Evolutionary conservation across 805 yeast genomes (phyloP).

Genomic region (Saccharomycopsis guyanensis): DNA sequence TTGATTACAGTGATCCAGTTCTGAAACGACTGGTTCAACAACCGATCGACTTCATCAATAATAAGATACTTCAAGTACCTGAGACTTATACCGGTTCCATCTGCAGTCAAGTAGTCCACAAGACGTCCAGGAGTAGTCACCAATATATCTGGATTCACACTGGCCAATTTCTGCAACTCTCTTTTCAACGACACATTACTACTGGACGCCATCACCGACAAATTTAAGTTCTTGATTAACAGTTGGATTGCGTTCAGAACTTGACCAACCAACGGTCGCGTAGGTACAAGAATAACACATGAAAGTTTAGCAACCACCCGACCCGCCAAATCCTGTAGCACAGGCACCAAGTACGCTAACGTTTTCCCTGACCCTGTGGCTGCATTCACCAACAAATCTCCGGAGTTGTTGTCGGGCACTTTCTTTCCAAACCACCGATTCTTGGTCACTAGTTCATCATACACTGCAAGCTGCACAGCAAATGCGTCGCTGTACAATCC

Average conservation of each 20-base stretch:
- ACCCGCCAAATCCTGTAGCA: conserved; percentile 56
- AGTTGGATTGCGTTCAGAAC: conserved; percentile 58
- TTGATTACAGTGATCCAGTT: conserved; percentile 71
- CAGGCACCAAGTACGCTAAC: conserved; percentile 77
- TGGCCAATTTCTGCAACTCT: conserved; percentile 46
- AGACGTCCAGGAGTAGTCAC: conserved; percentile 74
- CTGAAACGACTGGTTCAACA: conserved; percentile 84
- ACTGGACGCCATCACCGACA: conserved; percentile 54
- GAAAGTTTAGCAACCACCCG: conserved; percentile 67
- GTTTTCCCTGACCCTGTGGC: conserved; percentile 97
- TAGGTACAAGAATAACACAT: conserved; percentile 80
- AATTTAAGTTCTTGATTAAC: conserved; percentile 57
- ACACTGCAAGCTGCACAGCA: conserved; percentile 66
- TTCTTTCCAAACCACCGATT: conserved; percentile 27
- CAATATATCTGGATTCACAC: conserved; percentile 54
- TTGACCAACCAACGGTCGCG: conserved; percentile 79
- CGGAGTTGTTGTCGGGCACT: conserved; percentile 32
- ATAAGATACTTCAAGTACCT: conserved; percentile 52
- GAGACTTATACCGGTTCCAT: conserved; percentile 35
- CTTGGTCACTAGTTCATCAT: conserved; percentile 44
- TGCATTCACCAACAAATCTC: conserved; percentile 84
- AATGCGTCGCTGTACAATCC: conserved; percentile 52
- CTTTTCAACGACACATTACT: conserved; percentile 45
- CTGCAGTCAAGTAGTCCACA: conserved; percentile 58
- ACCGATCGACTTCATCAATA: conserved; percentile 76